Conservation (phyloP, 495 filamentous ascomycete species). For the Tetracladium setigerum region DNA sequence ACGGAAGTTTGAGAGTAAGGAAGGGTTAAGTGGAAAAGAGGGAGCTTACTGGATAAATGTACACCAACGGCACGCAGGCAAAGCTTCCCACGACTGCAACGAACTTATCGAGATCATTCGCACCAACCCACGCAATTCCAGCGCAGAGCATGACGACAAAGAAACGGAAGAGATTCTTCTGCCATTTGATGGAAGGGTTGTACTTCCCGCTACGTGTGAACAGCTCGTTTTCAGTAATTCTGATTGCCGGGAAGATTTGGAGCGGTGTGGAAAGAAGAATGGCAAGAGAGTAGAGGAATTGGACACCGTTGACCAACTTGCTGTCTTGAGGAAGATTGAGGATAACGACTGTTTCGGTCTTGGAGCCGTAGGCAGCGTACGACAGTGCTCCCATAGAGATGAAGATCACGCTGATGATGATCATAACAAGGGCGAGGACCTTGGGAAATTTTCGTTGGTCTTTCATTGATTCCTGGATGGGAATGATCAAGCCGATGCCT, state of each 20-base stretch:
- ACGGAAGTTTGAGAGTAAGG: neutral
- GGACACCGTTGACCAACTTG: conserved; percentile 90
- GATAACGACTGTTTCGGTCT: conserved; percentile 92
- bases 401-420: conserved; percentile 88
- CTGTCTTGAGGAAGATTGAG: conserved; percentile 94
- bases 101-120: conserved; percentile 93
- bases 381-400: conserved; percentile 84
- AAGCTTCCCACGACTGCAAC: conserved; percentile 94
- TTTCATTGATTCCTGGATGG: conserved; percentile 95
- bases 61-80: conserved; percentile 94
- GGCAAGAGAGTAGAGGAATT: conserved; percentile 90
- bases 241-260: conserved; percentile 94
- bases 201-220: conserved; percentile 83
- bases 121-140: conserved; percentile 82
- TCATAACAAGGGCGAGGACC: conserved; percentile 83
- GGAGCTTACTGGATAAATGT: conserved; percentile 80
- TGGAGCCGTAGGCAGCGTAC: conserved; percentile 91
- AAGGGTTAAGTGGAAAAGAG: neutral
- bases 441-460: conserved; percentile 78
- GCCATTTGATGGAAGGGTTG: conserved; percentile 94
- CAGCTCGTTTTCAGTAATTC: conserved; percentile 57
- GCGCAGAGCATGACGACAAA: conserved; percentile 81
- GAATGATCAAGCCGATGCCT: conserved; percentile 96
- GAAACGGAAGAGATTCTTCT: conserved; percentile 96
- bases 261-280: conserved; percentile 90